Conservation (phyloP, 345 rosid genomes). For the Iberis pinnata region DNA sequence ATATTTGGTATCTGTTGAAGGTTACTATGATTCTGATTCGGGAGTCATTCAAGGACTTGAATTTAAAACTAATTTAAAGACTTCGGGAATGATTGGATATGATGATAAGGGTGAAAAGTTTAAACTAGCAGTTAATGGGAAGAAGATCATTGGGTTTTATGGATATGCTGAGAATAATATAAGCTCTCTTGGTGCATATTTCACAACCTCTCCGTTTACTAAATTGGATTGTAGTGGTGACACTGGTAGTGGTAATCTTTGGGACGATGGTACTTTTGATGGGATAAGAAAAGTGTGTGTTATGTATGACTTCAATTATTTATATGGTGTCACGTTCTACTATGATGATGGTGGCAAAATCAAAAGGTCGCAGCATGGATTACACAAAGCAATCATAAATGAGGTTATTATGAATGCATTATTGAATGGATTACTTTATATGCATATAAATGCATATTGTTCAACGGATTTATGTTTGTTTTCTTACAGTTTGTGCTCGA, state of each 20-base stretch:
- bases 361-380: background rate
- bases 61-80: background rate
- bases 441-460: background rate
- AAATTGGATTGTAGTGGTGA: background rate
- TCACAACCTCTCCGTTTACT: background rate
- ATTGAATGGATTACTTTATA: too few relatives aligned
- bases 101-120: background rate
- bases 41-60: background rate
- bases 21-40: background rate
- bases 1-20: background rate
- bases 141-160: slow-evolving; percentile 12
- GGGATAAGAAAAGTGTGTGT: background rate
- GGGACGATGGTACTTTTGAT: slow-evolving; percentile 13
- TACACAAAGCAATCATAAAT: too few relatives aligned
- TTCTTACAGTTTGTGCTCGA: background rate
- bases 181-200: slow-evolving; percentile 11
- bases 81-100: background rate
- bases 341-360: background rate
- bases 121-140: background rate
- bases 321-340: background rate
- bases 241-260: too few relatives aligned
- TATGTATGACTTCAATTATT: too few relatives aligned
- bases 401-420: background rate
- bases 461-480: too few relatives aligned
- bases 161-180: background rate